These are phyloP conservation scores for Kodamaea alishanica DNA, from an alignment of 1,139 yeast genomes.

Conservation along the genomic window DNA sequence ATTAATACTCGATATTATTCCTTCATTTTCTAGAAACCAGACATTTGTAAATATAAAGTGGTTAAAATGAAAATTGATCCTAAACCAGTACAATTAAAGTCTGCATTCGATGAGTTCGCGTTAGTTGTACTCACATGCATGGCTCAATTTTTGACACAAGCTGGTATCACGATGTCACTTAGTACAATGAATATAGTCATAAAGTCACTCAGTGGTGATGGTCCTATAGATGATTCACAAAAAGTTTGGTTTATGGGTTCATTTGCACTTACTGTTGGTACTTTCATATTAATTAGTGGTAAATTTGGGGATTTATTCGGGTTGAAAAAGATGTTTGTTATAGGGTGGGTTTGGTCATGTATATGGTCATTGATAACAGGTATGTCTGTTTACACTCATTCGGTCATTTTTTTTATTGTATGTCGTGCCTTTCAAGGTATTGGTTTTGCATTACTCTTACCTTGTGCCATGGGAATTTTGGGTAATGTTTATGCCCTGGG, in stretches of 20 bases:
- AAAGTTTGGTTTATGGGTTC: conserved; percentile 58
- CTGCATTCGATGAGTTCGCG: conserved; percentile 16
- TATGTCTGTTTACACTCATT: conserved; percentile 39
- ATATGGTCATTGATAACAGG: conserved; percentile 50
- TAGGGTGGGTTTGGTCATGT: conserved; percentile 44
- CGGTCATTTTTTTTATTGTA: conserved; percentile 45
- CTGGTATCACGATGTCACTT: conserved; percentile 37
- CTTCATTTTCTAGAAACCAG: too few relatives aligned
- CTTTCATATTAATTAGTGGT: conserved; percentile 50
- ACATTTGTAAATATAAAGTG: too few relatives aligned
- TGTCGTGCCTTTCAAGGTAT: conserved; percentile 54
- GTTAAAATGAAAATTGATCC: conserved; percentile 11
- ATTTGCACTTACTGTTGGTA: conserved; percentile 53
- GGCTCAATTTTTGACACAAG: conserved; percentile 38
- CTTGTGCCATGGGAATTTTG: conserved; percentile 50
- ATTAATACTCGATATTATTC: too few relatives aligned
- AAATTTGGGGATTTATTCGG: conserved; percentile 55
- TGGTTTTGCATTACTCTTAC: conserved; percentile 51
- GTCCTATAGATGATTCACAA: conserved; percentile 18
- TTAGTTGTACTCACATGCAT: conserved; percentile 16
- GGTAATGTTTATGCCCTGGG: conserved; percentile 48
- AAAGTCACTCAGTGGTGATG: conserved; percentile 22
- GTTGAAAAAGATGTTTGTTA: conserved; percentile 35
- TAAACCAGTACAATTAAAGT: conserved; percentile 15
- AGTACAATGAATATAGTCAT: conserved; percentile 38